These are phyloP conservation scores for Heliosperma pusillum DNA, from an alignment of 148 eudicot genomes.

Conservation along the genomic window DNA sequence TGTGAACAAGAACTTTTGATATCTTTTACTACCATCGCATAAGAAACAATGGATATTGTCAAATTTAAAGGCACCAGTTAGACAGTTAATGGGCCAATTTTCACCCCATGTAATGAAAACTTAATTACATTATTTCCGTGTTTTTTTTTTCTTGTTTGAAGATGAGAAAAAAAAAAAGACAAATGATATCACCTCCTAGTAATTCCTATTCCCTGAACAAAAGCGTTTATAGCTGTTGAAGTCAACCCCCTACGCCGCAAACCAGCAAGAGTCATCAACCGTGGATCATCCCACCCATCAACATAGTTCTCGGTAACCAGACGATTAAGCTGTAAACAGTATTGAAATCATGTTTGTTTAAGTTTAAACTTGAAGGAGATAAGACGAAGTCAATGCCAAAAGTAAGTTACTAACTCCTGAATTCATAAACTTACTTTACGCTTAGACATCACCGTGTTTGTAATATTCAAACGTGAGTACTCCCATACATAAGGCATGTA, in stretches of 20 bases:
- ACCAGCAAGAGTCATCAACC: slow-evolving; percentile 91
- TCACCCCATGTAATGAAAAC: not conserved
- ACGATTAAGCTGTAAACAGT: slow-evolving; percentile 60
- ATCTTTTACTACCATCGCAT: too few species aligned
- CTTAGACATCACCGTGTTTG: slow-evolving; percentile 95
- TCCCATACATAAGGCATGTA: slow-evolving; percentile 97
- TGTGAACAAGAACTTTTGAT: not conserved
- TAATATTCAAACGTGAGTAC: slow-evolving; percentile 86
- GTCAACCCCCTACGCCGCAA: slow-evolving; percentile 91
- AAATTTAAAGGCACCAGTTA: too few species aligned
- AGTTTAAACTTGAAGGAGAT: not conserved
- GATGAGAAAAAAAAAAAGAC: not conserved
- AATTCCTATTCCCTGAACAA: slow-evolving; percentile 92
- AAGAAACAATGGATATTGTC: too few species aligned
- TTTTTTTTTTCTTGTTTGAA: not conserved
- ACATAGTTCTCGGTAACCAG: slow-evolving; percentile 86
- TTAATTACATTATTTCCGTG: not conserved
- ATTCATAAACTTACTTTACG: slow-evolving; percentile 62
- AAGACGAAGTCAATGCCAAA: not conserved
- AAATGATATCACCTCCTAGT: slow-evolving; percentile 69
- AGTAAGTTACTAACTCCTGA: not conserved
- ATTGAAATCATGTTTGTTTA: not conserved
- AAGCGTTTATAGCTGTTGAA: slow-evolving; percentile 74
- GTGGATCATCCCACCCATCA: slow-evolving; percentile 99
- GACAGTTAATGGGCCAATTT: too few species aligned